These are phyloP conservation scores for Auricularia sp. DNA, from an alignment of 768 basidiomycete genomes.

Conservation along the genomic window DNA sequence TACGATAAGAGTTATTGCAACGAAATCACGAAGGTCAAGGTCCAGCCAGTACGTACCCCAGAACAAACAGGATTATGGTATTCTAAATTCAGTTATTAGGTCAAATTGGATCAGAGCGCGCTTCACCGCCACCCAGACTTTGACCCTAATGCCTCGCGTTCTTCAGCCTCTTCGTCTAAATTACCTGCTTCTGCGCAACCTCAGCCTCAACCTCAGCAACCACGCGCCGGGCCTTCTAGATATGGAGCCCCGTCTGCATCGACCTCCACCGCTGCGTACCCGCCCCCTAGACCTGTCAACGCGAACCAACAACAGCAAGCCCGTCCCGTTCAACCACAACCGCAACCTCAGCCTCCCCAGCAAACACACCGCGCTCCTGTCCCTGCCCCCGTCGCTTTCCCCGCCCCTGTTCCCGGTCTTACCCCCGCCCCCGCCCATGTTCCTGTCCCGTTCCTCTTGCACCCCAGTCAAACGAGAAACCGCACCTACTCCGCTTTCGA, in stretches of 20 bases:
- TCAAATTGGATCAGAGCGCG: slow-evolving; percentile 56
- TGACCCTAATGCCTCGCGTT: slow-evolving; percentile 15
- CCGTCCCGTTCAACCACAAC: slow-evolving; percentile 11
- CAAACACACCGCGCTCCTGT: background rate
- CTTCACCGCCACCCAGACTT: slow-evolving; percentile 66
- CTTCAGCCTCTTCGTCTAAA: background rate
- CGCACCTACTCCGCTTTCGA: slow-evolving; percentile 18
- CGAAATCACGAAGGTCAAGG: slow-evolving; percentile 80
- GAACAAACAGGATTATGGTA: background rate
- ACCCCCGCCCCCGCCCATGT: slow-evolving; percentile 7
- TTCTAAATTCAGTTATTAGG: slow-evolving; percentile 23
- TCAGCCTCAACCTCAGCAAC: slow-evolving; percentile 16
- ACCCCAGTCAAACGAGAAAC: slow-evolving; percentile 5
- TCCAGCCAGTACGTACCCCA: slow-evolving; percentile 53
- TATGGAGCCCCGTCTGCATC: slow-evolving; percentile 11
- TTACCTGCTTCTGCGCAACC: background rate
- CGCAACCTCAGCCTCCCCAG: slow-evolving; percentile 3
- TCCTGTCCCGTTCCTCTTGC: background rate
- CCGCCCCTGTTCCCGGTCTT: slow-evolving; percentile 2
- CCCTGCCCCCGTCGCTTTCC: background rate
- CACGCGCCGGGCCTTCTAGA: slow-evolving; percentile 1
- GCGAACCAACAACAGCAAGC: slow-evolving; percentile 21
- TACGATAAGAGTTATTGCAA: slow-evolving; percentile 87
- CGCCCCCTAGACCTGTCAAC: background rate
- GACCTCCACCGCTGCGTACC: slow-evolving; percentile 1